Conservation (phyloP, 2,329 filamentous ascomycete genomes). For the Sarocladium oryzae region DNA sequence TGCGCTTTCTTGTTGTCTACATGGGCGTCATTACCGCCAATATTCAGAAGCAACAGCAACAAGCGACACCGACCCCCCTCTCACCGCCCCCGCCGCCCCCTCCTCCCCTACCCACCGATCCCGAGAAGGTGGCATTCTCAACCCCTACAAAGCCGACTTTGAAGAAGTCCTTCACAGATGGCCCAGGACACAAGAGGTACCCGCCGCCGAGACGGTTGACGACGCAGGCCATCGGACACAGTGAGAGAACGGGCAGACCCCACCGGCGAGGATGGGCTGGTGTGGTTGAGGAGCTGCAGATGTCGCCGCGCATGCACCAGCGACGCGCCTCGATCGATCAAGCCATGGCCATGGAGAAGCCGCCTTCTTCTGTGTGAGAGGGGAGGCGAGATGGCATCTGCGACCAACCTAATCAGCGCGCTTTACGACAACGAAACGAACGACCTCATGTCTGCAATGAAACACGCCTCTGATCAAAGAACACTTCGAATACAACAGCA, state of each 20-base stretch:
- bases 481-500: neutral
- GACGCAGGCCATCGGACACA: slow-evolving; percentile 47
- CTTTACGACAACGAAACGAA: neutral
- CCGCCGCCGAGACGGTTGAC: slow-evolving; percentile 43
- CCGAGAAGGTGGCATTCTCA: slow-evolving; percentile 27
- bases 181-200: slow-evolving; percentile 30
- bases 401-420: neutral
- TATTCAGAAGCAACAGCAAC: slow-evolving; percentile 25
- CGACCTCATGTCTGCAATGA: neutral
- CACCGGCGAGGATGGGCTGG: slow-evolving; percentile 55
- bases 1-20: slow-evolving; percentile 59
- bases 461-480: neutral
- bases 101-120: slow-evolving; percentile 24
- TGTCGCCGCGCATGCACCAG: slow-evolving; percentile 53
- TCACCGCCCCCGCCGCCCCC: slow-evolving; percentile 20
- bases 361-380: slow-evolving; percentile 12
- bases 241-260: slow-evolving; percentile 37
- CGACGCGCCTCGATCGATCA: slow-evolving; percentile 57
- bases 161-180: slow-evolving; percentile 36
- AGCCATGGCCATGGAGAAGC: slow-evolving; percentile 36
- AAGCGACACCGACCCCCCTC: neutral
- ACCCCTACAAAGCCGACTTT: slow-evolving; percentile 26
- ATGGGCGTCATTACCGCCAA: slow-evolving; percentile 48
- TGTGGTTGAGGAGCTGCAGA: slow-evolving; percentile 57
- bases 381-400: neutral